Percentiles rank a stretch among this genome's conserved stretches.
phyloP scores from a whole-genome alignment of 352 stramenopile genomes.

The Thalassiosira allenii region DNA sequence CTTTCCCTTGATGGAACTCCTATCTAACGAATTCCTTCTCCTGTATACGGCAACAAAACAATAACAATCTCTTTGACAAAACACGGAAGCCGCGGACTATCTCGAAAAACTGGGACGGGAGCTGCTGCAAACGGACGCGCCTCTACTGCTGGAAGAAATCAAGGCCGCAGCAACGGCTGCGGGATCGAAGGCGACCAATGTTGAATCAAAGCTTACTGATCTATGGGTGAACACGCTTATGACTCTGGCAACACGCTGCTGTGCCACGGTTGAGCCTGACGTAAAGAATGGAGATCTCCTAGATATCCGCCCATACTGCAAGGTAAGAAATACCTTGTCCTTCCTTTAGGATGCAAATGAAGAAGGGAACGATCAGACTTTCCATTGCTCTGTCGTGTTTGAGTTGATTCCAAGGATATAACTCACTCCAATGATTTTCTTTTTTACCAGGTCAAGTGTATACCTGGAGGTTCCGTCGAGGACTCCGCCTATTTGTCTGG shows the following conservation, averaged over 20 bases:
- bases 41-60: too few relatives aligned
- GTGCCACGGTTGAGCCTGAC: slow-evolving; percentile 81
- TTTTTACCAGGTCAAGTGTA: slow-evolving; percentile 86
- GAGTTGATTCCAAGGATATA: too few relatives aligned
- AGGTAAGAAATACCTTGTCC: too few relatives aligned
- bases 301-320: slow-evolving; percentile 87
- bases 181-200: slow-evolving; percentile 4
- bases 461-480: slow-evolving; percentile 87
- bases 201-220: slow-evolving; percentile 47
- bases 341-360: too few relatives aligned
- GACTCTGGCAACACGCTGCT: slow-evolving; percentile 78
- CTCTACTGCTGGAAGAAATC: slow-evolving; percentile 70
- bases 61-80: too few relatives aligned
- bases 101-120: slow-evolving; percentile 80
- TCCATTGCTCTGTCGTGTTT: too few relatives aligned
- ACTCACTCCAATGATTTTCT: too few relatives aligned
- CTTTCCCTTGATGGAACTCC: too few relatives aligned
- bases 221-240: slow-evolving; percentile 84
- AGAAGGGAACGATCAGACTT: too few relatives aligned
- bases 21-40: too few relatives aligned
- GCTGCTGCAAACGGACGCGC: slow-evolving; percentile 76
- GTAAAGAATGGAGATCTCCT: slow-evolving; percentile 84
- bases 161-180: slow-evolving; percentile 28
- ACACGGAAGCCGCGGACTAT: slow-evolving; percentile 79
- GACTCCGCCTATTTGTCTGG: slow-evolving; percentile 95